These are phyloP conservation scores for Acacia acuminata DNA, from an alignment of 306 rosid genomes.

Conservation along the genomic window DNA sequence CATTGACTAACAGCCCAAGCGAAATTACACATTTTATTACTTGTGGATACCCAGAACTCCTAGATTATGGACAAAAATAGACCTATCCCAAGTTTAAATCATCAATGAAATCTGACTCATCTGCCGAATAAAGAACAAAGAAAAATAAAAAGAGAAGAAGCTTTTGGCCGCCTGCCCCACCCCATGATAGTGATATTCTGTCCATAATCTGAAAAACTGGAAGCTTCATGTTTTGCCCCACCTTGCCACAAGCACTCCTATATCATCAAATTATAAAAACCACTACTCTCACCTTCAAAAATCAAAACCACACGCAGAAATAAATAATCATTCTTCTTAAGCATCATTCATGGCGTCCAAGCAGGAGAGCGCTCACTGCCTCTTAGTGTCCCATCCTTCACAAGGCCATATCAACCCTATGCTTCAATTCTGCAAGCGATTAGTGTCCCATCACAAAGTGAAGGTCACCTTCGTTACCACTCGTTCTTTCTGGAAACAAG, in stretches of 20 bases:
- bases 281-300: neutral
- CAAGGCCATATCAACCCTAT: constrained; percentile 5
- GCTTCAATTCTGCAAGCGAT: neutral
- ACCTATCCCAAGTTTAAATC: too few relatives aligned
- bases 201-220: neutral
- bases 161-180: too few relatives aligned
- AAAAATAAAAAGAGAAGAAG: too few relatives aligned
- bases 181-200: neutral
- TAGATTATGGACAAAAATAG: too few relatives aligned
- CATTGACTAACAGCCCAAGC: too few relatives aligned
- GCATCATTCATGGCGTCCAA: constrained; percentile 9
- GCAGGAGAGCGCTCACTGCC: constrained; percentile 1
- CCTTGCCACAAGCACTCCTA: neutral
- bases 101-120: too few relatives aligned
- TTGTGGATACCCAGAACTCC: too few relatives aligned
- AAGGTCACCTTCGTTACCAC: neutral
- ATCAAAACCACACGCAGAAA: neutral
- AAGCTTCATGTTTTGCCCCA: neutral
- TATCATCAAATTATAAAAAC: neutral
- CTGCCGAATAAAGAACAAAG: too few relatives aligned
- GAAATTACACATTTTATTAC: too few relatives aligned
- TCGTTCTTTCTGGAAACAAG: neutral
- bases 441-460: neutral
- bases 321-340: neutral
- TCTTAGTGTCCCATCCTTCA: neutral